These are phyloP conservation scores for Talaromyces funiculosus DNA, from an alignment of 2,329 filamentous ascomycete species.

Conservation along the genomic window DNA sequence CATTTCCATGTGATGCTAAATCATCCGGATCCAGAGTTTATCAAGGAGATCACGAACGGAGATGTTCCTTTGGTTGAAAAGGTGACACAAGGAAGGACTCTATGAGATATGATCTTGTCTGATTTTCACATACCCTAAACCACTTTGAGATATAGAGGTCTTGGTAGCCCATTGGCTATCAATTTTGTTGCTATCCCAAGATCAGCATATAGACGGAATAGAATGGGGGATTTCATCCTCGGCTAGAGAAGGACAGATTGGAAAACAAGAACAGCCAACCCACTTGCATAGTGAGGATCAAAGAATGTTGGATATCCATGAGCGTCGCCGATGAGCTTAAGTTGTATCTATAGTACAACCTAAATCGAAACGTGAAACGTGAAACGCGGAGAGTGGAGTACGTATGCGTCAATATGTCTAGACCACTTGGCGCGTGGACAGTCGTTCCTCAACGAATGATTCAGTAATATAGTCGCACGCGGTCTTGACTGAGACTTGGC, in stretches of 20 bases:
- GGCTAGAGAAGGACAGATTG: neutral
- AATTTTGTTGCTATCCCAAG: neutral
- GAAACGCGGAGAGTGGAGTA: neutral
- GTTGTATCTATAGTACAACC: neutral
- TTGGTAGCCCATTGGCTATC: too few species aligned
- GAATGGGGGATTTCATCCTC: too few species aligned
- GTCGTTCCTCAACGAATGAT: neutral
- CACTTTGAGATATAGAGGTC: too few species aligned
- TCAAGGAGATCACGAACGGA: conserved; percentile 64
- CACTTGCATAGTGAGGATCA: too few species aligned
- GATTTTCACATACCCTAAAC: too few species aligned
- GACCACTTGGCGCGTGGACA: neutral
- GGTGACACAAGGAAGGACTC: conserved; percentile 16
- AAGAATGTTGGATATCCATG: too few species aligned
- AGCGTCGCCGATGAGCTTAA: neutral
- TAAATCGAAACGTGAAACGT: too few species aligned
- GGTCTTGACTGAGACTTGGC: neutral
- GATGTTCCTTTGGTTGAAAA: conserved; percentile 62
- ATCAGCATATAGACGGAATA: neutral
- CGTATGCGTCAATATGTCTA: neutral
- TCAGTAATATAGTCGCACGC: neutral
- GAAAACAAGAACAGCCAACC: neutral
- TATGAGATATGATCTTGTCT: neutral
- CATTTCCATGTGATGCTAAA: conserved; percentile 94
- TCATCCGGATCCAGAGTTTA: conserved; percentile 64